These are phyloP conservation scores for Juglanconis oblonga DNA, from an alignment of 2,329 filamentous ascomycete genomes.

Conservation along the genomic window DNA sequence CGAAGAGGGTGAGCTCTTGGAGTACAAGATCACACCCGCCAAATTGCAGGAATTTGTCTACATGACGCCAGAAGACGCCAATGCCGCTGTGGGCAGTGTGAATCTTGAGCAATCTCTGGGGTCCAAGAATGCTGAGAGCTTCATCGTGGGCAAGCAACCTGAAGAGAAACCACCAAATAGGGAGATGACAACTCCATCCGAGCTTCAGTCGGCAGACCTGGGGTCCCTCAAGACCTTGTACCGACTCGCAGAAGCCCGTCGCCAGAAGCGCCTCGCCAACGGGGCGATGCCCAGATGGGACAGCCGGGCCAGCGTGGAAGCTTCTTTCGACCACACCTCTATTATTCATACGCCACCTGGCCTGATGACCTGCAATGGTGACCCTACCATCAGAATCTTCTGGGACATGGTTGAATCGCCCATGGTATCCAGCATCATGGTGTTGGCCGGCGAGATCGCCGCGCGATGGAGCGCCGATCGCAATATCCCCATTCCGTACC, in stretches of 20 bases:
- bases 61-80: constrained; percentile 51
- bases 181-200: constrained; percentile 39
- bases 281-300: constrained; percentile 50
- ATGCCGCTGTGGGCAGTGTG: constrained; percentile 22
- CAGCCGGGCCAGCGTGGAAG: constrained; percentile 40
- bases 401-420: constrained; percentile 30
- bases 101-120: constrained; percentile 7
- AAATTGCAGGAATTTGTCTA: constrained; percentile 54
- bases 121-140: constrained; percentile 16
- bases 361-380: constrained; percentile 37
- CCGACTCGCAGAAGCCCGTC: constrained; percentile 45
- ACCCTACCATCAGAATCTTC: constrained; percentile 48
- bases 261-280: constrained; percentile 38
- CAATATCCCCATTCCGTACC: constrained; percentile 58
- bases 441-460: constrained; percentile 59
- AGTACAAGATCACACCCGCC: constrained; percentile 53
- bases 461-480: constrained; percentile 59
- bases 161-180: constrained; percentile 30
- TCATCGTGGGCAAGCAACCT: constrained; percentile 33
- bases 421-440: constrained; percentile 53
- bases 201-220: constrained; percentile 41
- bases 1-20: constrained; percentile 48
- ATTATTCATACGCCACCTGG: constrained; percentile 20
- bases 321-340: constrained; percentile 37
- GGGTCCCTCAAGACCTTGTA: constrained; percentile 47